Evolutionary conservation across 331 rosid species (phyloP), one percentile per base, ranked within the genome.

Genomic region (Acacia pycnantha): DNA sequence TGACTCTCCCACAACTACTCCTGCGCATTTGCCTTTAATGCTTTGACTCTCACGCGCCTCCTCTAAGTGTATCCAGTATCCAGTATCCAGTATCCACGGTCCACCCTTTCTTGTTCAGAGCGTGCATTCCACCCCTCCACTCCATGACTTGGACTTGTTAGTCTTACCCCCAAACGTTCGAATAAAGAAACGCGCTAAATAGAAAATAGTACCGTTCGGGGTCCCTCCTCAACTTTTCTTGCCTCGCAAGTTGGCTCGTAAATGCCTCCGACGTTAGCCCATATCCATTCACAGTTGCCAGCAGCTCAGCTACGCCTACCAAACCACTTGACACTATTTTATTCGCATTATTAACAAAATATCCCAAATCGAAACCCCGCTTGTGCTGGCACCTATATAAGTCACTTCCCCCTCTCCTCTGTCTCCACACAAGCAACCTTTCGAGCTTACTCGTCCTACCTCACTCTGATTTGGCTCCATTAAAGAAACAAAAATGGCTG

Each of bases 241-340:
- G 80, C 89, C 75, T 83, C 70, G 41, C 72, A 83, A 82, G 85
- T 81, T 81, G 78, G 87, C 85, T 82, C 90, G 93, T 85, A 81
- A 84, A 88, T 82, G 88, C 85, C 85, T 78, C 82, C 83, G 67
- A 58, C 81, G 78, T 79, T 84, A 84, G 84, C 89, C 82, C 82
- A 79, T 78, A 2, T 14, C 70, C 82, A 68, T 59, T 31, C 62
- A 1, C 62, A n/a, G 4, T 21, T 21, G 62, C 62, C 27, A 21
- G 26, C 4, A 54, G 62, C 62, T 56, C 22, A 21, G 61, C 27
- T n/a, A 0, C 9, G 8, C 56, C 21, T 18, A 50, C 76, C 26
- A 22, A 59, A 58, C 65, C 65, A 2, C 15, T 22, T 2, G 0
- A 58, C 29, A 22, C 0, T 8, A 22, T 58, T 54, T 54, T 13